These are phyloP conservation scores for Rhodotorula mucilaginosa DNA, from an alignment of 1,284 basidiomycete genomes.

Conservation along the genomic window DNA sequence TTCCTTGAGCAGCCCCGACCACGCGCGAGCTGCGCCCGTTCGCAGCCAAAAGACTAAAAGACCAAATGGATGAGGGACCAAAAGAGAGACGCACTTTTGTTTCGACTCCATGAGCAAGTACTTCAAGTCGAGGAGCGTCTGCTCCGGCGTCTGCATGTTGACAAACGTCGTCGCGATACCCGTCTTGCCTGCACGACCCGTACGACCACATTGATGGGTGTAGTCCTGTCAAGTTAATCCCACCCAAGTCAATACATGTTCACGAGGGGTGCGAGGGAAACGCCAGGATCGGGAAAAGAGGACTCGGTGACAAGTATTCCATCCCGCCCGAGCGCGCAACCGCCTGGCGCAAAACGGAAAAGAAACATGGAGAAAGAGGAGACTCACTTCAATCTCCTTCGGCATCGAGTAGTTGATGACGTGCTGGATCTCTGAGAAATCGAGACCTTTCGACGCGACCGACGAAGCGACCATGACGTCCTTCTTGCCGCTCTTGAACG, in stretches of 20 bases:
- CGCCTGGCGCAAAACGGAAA: not conserved
- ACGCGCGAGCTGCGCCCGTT: not conserved
- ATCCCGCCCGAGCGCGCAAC: too few species aligned
- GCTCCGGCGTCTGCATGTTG: conserved; percentile 93
- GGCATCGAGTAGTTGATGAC: conserved; percentile 99
- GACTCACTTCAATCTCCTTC: conserved; percentile 74
- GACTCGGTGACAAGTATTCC: too few species aligned
- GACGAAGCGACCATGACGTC: conserved; percentile 99
- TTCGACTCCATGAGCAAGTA: conserved; percentile 96
- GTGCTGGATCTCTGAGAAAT: conserved; percentile 97
- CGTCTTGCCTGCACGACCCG: conserved; percentile 94
- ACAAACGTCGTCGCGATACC: conserved; percentile 99
- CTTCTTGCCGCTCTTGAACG: conserved; percentile 93
- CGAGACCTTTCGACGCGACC: conserved; percentile 94
- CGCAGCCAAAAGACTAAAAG: too few species aligned
- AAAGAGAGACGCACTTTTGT: conserved; percentile 68
- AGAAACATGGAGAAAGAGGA: too few species aligned
- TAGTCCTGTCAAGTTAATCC: conserved; percentile 63
- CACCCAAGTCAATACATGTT: not conserved
- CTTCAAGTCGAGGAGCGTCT: conserved; percentile 93
- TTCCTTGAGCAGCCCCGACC: not conserved
- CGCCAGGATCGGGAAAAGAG: not conserved
- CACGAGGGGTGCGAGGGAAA: not conserved
- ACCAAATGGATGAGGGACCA: not conserved
- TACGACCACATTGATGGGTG: conserved; percentile 97